phyloP scores from a whole-genome alignment of 2,329 filamentous ascomycete species.

The Trichoderma harzianum region DNA sequence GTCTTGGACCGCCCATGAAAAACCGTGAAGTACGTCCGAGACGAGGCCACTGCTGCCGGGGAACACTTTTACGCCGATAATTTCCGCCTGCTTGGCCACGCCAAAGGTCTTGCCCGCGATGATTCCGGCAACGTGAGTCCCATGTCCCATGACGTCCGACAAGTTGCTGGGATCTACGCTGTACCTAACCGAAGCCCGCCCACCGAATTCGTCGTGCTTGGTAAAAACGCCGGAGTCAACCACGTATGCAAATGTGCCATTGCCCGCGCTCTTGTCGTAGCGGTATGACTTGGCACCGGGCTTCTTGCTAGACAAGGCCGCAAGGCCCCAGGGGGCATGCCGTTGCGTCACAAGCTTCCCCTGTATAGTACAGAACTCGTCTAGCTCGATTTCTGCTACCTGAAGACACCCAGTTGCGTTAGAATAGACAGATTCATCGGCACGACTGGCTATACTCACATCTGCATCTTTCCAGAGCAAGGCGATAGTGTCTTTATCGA shows the following conservation, averaged over 20 bases:
- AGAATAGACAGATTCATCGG: background rate
- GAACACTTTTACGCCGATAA: conserved; percentile 46
- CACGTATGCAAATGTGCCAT: conserved; percentile 47
- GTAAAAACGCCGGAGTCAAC: conserved; percentile 53
- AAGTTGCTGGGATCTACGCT: conserved; percentile 34
- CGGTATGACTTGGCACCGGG: conserved; percentile 35
- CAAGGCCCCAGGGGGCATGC: conserved; percentile 43
- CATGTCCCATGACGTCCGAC: conserved; percentile 41
- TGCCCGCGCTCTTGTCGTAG: conserved; percentile 42
- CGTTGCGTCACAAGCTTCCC: conserved; percentile 30
- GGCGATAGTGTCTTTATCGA: conserved; percentile 41
- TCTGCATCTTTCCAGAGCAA: conserved; percentile 34
- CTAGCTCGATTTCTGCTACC: background rate
- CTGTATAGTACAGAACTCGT: conserved; percentile 10
- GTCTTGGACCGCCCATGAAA: conserved; percentile 25
- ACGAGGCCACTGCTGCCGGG: conserved; percentile 22
- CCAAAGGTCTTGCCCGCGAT: conserved; percentile 44
- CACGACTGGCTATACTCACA: conserved; percentile 25
- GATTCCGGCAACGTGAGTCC: conserved; percentile 47
- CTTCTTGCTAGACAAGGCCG: conserved; percentile 41
- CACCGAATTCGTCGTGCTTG: conserved; percentile 44
- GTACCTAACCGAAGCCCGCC: conserved; percentile 38
- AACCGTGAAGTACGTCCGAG: conserved; percentile 29
- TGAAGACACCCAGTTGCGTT: background rate
- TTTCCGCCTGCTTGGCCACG: conserved; percentile 39